phyloP scores from a whole-genome alignment of 805 yeast genomes.

The Hanseniaspora mollemarum region DNA sequence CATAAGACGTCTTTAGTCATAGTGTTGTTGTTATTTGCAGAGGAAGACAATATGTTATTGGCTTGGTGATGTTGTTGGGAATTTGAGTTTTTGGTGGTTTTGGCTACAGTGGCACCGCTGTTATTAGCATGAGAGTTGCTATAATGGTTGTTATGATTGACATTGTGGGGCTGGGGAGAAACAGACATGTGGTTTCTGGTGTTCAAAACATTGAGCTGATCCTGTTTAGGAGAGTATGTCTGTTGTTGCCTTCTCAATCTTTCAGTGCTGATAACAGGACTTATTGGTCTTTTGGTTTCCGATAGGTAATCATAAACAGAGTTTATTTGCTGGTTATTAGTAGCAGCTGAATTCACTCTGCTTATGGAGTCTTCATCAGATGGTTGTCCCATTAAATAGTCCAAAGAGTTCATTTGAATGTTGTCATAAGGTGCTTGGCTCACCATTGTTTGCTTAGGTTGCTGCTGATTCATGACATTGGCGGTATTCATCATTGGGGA shows the following conservation, averaged over 20 bases:
- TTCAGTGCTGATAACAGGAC: not conserved
- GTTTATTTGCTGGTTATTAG: constrained; percentile 1
- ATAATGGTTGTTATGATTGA: not conserved
- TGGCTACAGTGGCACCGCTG: too few species aligned
- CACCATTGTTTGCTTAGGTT: constrained; percentile 1
- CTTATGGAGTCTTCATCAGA: constrained; percentile 12
- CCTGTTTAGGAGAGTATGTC: not conserved
- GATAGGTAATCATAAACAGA: constrained; percentile 10
- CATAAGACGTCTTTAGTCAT: constrained; percentile 43
- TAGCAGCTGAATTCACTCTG: constrained; percentile 2
- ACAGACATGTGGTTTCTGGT: not conserved
- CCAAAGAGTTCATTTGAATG: constrained; percentile 16
- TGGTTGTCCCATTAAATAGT: constrained; percentile 14
- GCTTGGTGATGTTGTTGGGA: not conserved
- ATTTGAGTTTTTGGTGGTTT: constrained; percentile 7
- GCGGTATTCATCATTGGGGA: not conserved
- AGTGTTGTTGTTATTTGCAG: constrained; percentile 20
- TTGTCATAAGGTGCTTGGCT: not conserved
- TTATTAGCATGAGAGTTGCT: too few species aligned
- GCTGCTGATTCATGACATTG: not conserved
- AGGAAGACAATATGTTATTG: constrained; percentile 2
- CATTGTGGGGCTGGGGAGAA: not conserved
- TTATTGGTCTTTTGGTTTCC: not conserved
- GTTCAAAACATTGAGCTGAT: not conserved
- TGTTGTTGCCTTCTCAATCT: constrained; percentile 1